Percentiles rank a stretch among this genome's conserved stretches.
phyloP scores from a whole-genome alignment of 2,329 filamentous ascomycete species.

The Berkeleyomyces rouxiae region DNA sequence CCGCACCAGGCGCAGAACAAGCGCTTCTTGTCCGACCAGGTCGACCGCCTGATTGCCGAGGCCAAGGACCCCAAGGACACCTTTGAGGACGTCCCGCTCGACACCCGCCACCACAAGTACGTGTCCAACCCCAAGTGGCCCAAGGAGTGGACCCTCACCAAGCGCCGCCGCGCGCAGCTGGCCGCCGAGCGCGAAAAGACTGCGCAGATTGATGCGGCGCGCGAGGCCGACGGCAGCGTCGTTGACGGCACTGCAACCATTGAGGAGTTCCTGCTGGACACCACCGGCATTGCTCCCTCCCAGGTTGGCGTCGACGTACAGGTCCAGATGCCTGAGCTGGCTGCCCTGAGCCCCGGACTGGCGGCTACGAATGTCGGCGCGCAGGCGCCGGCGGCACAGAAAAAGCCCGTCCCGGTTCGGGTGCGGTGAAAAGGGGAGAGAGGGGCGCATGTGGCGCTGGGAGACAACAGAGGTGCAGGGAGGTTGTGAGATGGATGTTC shows the following conservation, averaged over 20 bases:
- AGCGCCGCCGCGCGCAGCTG: constrained; percentile 48
- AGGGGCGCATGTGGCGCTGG: background rate
- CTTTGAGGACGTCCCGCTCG: constrained; percentile 78
- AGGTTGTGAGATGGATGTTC: background rate
- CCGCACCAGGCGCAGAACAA: constrained; percentile 91
- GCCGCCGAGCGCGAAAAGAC: constrained; percentile 39
- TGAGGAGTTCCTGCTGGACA: constrained; percentile 17
- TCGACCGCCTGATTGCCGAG: constrained; percentile 55
- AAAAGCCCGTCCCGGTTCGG: background rate
- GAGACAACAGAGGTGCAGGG: background rate
- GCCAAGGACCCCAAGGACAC: constrained; percentile 65
- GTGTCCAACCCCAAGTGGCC: constrained; percentile 59
- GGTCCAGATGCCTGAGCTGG: constrained; percentile 8
- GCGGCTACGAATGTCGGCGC: background rate
- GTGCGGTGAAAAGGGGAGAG: background rate
- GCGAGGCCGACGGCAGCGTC: constrained; percentile 34
- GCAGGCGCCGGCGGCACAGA: background rate
- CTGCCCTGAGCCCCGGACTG: background rate
- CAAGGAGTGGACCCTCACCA: constrained; percentile 63
- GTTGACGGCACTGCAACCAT: constrained; percentile 41
- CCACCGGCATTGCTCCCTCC: constrained; percentile 11
- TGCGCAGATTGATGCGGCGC: constrained; percentile 36
- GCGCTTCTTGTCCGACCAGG: constrained; percentile 69
- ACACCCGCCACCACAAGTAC: constrained; percentile 61
- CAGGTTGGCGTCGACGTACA: background rate